Base-by-base conservation (phyloP, 345 rosid species). In the Eutrema japonicum region DNA sequence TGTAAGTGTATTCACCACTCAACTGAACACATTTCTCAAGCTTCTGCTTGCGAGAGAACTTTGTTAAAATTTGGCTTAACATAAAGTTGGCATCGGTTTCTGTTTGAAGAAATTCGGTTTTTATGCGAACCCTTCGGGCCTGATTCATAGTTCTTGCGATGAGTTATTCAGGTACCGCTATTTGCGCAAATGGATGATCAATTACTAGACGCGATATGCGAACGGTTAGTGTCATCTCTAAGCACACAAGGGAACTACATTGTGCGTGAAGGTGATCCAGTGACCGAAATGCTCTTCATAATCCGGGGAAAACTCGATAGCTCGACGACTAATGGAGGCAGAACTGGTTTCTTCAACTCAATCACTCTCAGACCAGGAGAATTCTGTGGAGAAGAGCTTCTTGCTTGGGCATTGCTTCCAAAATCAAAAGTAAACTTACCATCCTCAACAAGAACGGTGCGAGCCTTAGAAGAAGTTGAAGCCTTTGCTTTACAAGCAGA, bases 171-270 rank as follows among this genome's bases (percentile, higher is more conserved):
- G 92, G 88, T 87, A 32, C 89, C 88, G 0, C 62, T 87, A 12
- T 87, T 87, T 81, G 84, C 89, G 30, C 85, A 84, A 64, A 85
- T 87, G 88, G 88, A 85, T 63, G 89, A 84, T 77, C 89, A 82
- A 7, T 73, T 87, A 71, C 87, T 85, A 67, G 92, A 84, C 37
- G 89, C 92, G 22, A 87, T 87, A 69, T 87, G 92, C 6, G 92
- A 85, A 81, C 80, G 85, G 0, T 66, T 84, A 46, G 84, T 77
- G 16, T 85, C 88, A 45, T 85, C 84, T 66, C 62, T 87, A 65
- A 82, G 87, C 63, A 84, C 89, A 3, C 81, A 81, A 79, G 85
- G 89, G 51, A 87, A 86, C 59, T 87, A 80, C 71, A 79, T 84
- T 45, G 88, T 81, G 57, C 81, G 88, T 4, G 89, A 88, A 79